Conservation (phyloP, 1,284 basidiomycete species). For the Irpex sp. region DNA sequence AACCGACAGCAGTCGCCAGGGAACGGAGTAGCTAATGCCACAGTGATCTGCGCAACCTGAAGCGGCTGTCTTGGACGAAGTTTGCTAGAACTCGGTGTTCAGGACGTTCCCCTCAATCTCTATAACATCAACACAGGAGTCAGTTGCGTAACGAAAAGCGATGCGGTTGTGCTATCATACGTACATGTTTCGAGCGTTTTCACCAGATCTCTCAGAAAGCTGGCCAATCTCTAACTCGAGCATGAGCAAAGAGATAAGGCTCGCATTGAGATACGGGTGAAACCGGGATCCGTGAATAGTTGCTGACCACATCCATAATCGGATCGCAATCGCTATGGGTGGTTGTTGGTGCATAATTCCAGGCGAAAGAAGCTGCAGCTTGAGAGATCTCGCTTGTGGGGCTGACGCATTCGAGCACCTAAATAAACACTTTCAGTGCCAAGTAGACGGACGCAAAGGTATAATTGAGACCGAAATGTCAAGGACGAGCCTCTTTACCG, state of each 20-base stretch:
- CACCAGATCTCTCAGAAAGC: not conserved
- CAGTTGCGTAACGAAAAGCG: not conserved
- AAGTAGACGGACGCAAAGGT: not conserved
- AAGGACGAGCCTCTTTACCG: not conserved
- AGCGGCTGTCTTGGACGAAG: not conserved
- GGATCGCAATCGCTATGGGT: conserved; percentile 1
- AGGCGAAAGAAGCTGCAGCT: not conserved
- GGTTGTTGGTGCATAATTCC: not conserved
- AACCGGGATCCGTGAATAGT: not conserved
- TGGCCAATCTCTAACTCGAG: not conserved
- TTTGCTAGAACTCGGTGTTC: not conserved
- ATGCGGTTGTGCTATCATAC: not conserved
- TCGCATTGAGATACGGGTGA: not conserved
- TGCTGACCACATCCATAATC: not conserved
- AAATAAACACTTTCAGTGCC: not conserved
- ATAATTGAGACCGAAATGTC: not conserved
- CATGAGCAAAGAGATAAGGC: not conserved
- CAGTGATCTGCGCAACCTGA: not conserved
- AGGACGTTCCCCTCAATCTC: not conserved
- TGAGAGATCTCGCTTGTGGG: not conserved
- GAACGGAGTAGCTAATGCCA: not conserved
- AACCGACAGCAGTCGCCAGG: not conserved
- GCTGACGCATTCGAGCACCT: not conserved
- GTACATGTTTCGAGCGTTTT: not conserved
- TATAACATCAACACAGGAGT: not conserved